phyloP scores from a whole-genome alignment of 2,329 filamentous ascomycete species.

The Aureobasidium sp. region DNA sequence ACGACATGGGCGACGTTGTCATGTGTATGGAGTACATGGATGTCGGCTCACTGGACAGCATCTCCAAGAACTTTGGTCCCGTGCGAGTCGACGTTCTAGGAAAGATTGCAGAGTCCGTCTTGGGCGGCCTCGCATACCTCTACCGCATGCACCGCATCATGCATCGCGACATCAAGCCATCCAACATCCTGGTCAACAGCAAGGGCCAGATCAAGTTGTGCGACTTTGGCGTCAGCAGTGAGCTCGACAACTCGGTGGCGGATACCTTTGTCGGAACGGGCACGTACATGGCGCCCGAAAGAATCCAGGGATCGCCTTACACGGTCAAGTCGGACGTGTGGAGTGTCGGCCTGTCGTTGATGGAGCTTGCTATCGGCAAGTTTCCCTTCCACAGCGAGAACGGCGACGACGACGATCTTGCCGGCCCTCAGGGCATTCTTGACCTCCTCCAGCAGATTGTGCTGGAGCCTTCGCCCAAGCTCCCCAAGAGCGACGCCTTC shows the following conservation, averaged over 20 bases:
- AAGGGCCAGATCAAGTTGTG: slow-evolving; percentile 92
- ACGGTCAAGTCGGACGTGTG: slow-evolving; percentile 98
- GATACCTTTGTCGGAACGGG: slow-evolving; percentile 98
- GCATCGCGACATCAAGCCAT: slow-evolving; percentile 98
- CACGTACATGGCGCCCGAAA: slow-evolving; percentile 97
- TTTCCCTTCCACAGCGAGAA: slow-evolving; percentile 84
- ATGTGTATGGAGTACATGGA: slow-evolving; percentile 99
- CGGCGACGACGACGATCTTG: slow-evolving; percentile 56
- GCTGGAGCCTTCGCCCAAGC: slow-evolving; percentile 82
- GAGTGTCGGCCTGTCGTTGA: slow-evolving; percentile 91
- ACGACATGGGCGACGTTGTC: slow-evolving; percentile 93
- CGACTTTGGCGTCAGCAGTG: slow-evolving; percentile 97
- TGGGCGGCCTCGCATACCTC: slow-evolving; percentile 88
- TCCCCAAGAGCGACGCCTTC: slow-evolving; percentile 97
- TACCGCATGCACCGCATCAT: slow-evolving; percentile 96
- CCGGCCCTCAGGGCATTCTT: slow-evolving; percentile 81
- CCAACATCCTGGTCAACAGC: slow-evolving; percentile 94
- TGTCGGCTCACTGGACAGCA: slow-evolving; percentile 84
- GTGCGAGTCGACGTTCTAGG: slow-evolving; percentile 92
- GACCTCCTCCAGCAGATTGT: slow-evolving; percentile 97
- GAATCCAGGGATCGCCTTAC: slow-evolving; percentile 94
- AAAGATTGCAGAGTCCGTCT: slow-evolving; percentile 92
- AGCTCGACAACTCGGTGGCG: slow-evolving; percentile 94
- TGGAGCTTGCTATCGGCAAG: slow-evolving; percentile 95
- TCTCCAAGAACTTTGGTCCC: slow-evolving; percentile 90